Percentiles rank a stretch among this genome's conserved stretches.
phyloP scores from a whole-genome alignment of 805 yeast species.

The Kazachstania martiniae region DNA sequence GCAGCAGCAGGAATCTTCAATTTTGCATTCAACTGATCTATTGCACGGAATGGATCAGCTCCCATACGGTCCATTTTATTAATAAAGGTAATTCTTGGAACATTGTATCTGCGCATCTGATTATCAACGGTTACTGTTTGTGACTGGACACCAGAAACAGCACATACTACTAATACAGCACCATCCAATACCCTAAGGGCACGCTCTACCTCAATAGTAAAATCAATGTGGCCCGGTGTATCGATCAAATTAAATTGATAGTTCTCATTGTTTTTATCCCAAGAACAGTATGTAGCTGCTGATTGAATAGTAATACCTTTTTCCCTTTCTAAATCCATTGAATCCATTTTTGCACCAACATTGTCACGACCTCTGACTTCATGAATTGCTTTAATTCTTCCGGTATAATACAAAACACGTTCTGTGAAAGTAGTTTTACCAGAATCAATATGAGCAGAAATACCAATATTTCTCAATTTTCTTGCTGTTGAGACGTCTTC shows the following conservation, averaged over 20 bases:
- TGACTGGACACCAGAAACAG: constrained; percentile 99
- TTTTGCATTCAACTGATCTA: constrained; percentile 80
- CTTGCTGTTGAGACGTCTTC: constrained; percentile 41
- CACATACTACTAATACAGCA: constrained; percentile 98
- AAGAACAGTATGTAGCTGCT: constrained; percentile 84
- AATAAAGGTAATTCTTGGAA: constrained; percentile 91
- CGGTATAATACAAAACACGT: constrained; percentile 97
- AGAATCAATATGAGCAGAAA: constrained; percentile 99
- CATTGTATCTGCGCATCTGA: constrained; percentile 97
- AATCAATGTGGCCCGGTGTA: constrained; percentile 99
- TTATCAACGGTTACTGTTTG: constrained; percentile 99
- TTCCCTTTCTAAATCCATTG: constrained; percentile 57
- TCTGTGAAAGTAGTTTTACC: constrained; percentile 99
- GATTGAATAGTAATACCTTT: constrained; percentile 96
- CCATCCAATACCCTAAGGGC: constrained; percentile 99
- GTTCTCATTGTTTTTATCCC: constrained; percentile 78
- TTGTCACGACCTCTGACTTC: constrained; percentile 99
- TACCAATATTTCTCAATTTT: constrained; percentile 95
- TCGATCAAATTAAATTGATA: constrained; percentile 95
- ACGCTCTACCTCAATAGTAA: constrained; percentile 99
- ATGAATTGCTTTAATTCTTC: constrained; percentile 98
- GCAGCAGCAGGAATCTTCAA: constrained; percentile 94
- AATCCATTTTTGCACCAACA: constrained; percentile 99
- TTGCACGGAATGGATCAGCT: constrained; percentile 90
- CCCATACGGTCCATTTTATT: constrained; percentile 99